Base-by-base conservation (phyloP, 257 asterid genomes). In the Rubia yunnanensis region DNA sequence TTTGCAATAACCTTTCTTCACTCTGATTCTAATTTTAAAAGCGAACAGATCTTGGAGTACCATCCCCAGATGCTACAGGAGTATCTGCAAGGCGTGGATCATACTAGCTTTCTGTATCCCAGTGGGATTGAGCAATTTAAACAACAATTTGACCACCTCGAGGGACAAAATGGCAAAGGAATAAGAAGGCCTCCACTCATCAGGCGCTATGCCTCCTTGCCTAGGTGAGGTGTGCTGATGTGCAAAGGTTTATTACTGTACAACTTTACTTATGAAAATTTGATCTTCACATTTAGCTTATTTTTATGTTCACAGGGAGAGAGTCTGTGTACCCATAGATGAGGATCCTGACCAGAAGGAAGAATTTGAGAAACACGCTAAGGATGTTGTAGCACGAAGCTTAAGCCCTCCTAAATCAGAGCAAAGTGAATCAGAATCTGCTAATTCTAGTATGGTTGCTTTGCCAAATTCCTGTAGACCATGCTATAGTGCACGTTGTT, bases 1-100 rank as follows among this genome's bases (percentile, higher is more conserved):
- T 58, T 74, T 18, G 70, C 64, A 26, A 50, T 74, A 69, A 41
- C 75, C 57, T 67, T 66, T 73, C 73, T 85, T 85, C 81, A 81
- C 74, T 7, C 66, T 36, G 79, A 69, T 78, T 69, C 80, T 75
- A 69, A 70, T 73, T 18, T 64, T 38, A 80, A 38, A 26, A 80
- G 76, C 74, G 60, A 73, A 77, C 94, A 92, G 99, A 94, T 94
- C 81, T 87, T 90, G 94, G 96, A 94, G 96, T 94, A 90, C 85
- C 99, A 94, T 75, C 99, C 99, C 50, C 97, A 90, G 89, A 87
- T 94, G 95, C 90, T 94, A 82, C 90, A 88, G 86, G 99, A 94
- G 82, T 84, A 90, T 79, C 88, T 88, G 49, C 81, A 73, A 52
- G 99, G 99, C 79, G 78, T 74, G 84, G 96, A 94, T 72, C 95